These are phyloP conservation scores for Mariannaea elegans DNA, from an alignment of 2,329 filamentous ascomycete genomes.

Conservation along the genomic window DNA sequence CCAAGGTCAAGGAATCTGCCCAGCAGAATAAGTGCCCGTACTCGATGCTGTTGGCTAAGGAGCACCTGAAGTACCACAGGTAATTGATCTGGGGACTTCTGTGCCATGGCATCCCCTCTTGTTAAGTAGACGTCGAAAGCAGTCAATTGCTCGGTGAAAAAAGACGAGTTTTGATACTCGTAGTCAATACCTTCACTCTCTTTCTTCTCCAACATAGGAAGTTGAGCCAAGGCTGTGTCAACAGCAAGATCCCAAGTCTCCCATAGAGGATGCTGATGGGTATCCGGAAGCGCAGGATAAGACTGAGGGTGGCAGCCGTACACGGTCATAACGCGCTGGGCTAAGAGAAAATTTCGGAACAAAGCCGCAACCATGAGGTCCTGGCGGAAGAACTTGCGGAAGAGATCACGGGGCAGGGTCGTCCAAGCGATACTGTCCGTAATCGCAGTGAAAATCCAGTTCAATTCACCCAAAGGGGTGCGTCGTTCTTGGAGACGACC, in stretches of 20 bases:
- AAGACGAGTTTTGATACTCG: constrained; percentile 92
- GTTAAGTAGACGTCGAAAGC: constrained; percentile 96
- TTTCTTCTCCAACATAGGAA: constrained; percentile 84
- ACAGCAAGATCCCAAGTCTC: constrained; percentile 97
- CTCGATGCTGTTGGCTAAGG: constrained; percentile 91
- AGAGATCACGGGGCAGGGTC: constrained; percentile 85
- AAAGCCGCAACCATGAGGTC: constrained; percentile 99
- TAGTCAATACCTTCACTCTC: constrained; percentile 80
- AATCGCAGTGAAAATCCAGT: constrained; percentile 99
- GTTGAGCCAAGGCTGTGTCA: constrained; percentile 90
- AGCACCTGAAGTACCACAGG: constrained; percentile 96
- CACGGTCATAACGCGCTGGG: constrained; percentile 93
- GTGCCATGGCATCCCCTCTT: constrained; percentile 80
- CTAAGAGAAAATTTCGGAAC: constrained; percentile 94
- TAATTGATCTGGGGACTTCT: constrained; percentile 91
- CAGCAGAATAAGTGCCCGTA: constrained; percentile 88
- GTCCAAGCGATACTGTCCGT: constrained; percentile 99
- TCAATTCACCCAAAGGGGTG: constrained; percentile 93
- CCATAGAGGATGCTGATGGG: constrained; percentile 94
- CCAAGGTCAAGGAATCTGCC: constrained; percentile 95
- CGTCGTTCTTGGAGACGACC: constrained; percentile 91
- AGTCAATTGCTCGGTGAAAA: constrained; percentile 96
- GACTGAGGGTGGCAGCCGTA: constrained; percentile 97
- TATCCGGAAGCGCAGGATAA: constrained; percentile 90
- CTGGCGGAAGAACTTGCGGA: constrained; percentile 96